Percentiles rank a stretch among this genome's conserved stretches.
Evolutionary conservation across 345 rosid species (phyloP).

Genomic region (Brassica juncea): DNA sequence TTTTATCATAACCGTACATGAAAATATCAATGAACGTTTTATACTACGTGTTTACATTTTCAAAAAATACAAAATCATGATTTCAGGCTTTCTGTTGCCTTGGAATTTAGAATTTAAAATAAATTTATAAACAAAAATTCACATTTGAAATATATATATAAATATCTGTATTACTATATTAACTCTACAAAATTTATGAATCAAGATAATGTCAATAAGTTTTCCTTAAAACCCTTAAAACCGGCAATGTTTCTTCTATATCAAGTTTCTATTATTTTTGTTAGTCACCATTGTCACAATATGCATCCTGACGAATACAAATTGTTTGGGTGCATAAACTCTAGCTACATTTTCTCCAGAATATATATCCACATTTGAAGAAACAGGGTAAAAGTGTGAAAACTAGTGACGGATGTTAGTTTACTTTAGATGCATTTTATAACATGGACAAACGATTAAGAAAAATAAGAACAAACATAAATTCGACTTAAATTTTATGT

Average conservation of each 20-base stretch:
- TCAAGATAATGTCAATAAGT: no score
- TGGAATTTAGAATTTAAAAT: background rate
- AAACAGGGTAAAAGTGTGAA: background rate
- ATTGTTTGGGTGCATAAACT: background rate
- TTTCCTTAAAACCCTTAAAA: background rate
- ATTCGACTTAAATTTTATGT: background rate
- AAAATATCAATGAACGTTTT: background rate
- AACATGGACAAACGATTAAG: background rate
- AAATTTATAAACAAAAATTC: no score
- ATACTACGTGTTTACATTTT: conserved; percentile 17
- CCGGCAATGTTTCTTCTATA: background rate
- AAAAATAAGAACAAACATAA: background rate
- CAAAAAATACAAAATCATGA: background rate
- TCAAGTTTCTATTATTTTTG: background rate
- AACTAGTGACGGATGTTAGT: background rate
- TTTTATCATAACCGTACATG: conserved; percentile 19
- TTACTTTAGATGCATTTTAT: background rate
- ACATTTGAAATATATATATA: no score
- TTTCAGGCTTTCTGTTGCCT: background rate
- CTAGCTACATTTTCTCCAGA: background rate
- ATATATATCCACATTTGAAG: background rate
- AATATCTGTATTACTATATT: no score
- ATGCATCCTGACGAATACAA: background rate
- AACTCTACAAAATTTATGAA: no score
- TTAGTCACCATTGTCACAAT: background rate